A percentile compares a stretch with the other conserved stretches of the same genome.
These are phyloP conservation scores for Aegilops longissima DNA, from an alignment of 176 grass and related monocot species.

Conservation along the genomic window DNA sequence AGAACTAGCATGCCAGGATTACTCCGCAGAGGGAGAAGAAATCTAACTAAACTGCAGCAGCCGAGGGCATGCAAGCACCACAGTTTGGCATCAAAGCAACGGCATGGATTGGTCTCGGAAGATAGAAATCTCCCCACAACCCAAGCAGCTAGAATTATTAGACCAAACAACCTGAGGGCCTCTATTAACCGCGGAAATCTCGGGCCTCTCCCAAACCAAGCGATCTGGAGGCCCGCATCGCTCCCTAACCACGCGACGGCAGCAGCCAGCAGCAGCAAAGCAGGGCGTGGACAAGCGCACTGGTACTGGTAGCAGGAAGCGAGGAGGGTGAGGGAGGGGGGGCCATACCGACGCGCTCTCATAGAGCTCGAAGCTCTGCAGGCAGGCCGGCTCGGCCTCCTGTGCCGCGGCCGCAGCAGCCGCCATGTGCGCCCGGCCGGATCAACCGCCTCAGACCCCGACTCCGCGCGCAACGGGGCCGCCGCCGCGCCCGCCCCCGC, in stretches of 20 bases:
- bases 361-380: conserved; percentile 75
- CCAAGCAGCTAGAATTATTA: neutral
- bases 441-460: conserved; percentile 37
- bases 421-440: conserved; percentile 29
- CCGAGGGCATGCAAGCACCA: neutral
- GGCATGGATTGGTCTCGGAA: neutral
- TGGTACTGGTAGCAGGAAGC: neutral
- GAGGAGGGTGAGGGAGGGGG: neutral
- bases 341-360: conserved; percentile 63
- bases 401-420: conserved; percentile 11
- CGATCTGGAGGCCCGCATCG: neutral
- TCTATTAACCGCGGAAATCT: neutral
- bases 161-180: neutral
- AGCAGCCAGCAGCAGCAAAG: neutral
- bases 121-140: neutral
- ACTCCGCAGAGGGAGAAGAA: neutral
- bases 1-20: neutral
- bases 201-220: neutral
- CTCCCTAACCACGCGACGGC: neutral
- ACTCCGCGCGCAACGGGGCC: conserved; percentile 20
- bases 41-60: neutral
- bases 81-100: neutral
- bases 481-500: conserved; percentile 22
- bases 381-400: conserved; percentile 31
- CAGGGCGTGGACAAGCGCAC: neutral